Evolutionary conservation across 129 eudicot genomes (phyloP), one percentile per base, ranked within the genome.

Genomic region (Saposhnikovia divaricata): DNA sequence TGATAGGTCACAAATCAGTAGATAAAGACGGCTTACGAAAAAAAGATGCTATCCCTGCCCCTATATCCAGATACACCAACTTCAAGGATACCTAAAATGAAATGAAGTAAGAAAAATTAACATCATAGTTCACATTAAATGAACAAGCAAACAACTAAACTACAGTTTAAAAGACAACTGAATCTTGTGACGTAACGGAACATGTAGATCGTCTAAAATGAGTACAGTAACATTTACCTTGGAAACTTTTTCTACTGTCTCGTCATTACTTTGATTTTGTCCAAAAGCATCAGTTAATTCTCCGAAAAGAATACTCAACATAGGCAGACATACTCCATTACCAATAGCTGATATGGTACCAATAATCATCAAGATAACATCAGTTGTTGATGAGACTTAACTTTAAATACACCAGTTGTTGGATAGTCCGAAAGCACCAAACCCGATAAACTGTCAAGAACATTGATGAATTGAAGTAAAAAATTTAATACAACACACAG

Each of bases 241-340:
- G 40, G 98, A 90, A 76, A 91, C 98, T 53, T 57, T 86, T 40
- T 57, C 42, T 70, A 91, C 92, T 47, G 90, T 88, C 45, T 83
- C 82, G 4, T 80, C 46, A 21, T 59, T 78, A 75, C 65, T 74
- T 82, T 88, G 92, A 61, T 86, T 89, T 39, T 83, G 79, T 34
- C 98, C 98, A 68, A 93, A 91, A 79, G 97, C 84, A 78, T 94
- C 88, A 13, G 87, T 74, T 42, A 94, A 72, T 37, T 91, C 88
- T 0, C 98, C 98, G 4, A 94, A 83, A 61, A 94, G 84, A 61
- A 94, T 9, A n/a, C 97, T 85, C 98, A 94, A 88, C 27, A 94
- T 65, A 51, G 98, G 98, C 78, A 87, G 50, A 48, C 86, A 83
- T 15, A 82, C 3, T 18, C 98, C 98, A 45, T 94, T 94, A 14